A percentile compares a stretch with the other conserved stretches of the same genome.
Evolutionary conservation across 2,329 filamentous ascomycete genomes (phyloP).

Genomic region (Neospermospora avenae): DNA sequence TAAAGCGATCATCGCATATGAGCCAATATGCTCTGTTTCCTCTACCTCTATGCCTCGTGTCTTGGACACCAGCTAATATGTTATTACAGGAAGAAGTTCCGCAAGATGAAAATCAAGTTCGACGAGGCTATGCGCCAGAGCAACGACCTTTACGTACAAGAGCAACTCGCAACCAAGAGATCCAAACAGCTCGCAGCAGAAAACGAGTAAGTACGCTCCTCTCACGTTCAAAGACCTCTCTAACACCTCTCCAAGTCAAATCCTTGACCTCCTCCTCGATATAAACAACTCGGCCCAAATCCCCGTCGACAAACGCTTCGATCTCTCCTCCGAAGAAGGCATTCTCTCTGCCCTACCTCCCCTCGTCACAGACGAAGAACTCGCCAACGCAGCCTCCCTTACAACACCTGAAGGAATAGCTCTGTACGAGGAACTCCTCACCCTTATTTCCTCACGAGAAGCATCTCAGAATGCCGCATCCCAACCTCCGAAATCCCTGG

Average conservation of each 20-base stretch:
- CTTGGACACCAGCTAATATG: slow-evolving; percentile 20
- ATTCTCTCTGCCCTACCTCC: slow-evolving; percentile 26
- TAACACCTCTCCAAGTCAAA: slow-evolving; percentile 57
- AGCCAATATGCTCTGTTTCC: slow-evolving; percentile 14
- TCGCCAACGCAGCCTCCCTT: slow-evolving; percentile 22
- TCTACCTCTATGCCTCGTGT: background rate
- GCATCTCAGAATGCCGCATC: slow-evolving; percentile 8
- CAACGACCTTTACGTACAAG: slow-evolving; percentile 76
- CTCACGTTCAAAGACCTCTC: background rate
- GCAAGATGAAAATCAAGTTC: slow-evolving; percentile 80
- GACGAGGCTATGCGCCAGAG: slow-evolving; percentile 75
- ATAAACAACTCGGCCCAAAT: slow-evolving; percentile 83
- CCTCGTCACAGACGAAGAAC: slow-evolving; percentile 28
- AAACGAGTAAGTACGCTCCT: slow-evolving; percentile 70
- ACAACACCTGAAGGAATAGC: slow-evolving; percentile 29
- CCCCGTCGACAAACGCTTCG: slow-evolving; percentile 69
- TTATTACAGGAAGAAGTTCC: slow-evolving; percentile 87
- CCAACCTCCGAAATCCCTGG: slow-evolving; percentile 31
- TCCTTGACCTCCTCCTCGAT: slow-evolving; percentile 85
- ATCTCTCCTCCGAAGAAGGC: slow-evolving; percentile 48
- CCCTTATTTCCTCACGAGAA: slow-evolving; percentile 28
- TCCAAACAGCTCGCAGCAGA: slow-evolving; percentile 83
- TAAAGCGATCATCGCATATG: background rate
- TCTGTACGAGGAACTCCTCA: slow-evolving; percentile 28
- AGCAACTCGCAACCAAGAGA: slow-evolving; percentile 75